These are phyloP conservation scores for Fusarium scirpi DNA, from an alignment of 2,329 filamentous ascomycete genomes.

Conservation along the genomic window DNA sequence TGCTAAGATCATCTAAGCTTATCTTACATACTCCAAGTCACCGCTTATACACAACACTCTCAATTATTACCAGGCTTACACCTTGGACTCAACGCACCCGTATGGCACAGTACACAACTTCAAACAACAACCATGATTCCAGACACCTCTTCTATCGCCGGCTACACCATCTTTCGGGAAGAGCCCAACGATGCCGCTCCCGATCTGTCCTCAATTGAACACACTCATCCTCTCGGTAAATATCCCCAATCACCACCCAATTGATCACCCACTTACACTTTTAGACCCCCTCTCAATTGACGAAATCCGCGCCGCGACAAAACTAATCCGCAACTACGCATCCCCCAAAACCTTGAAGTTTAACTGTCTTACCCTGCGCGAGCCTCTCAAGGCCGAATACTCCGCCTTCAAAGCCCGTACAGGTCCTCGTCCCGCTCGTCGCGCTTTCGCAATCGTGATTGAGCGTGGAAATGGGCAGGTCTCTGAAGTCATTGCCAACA, in stretches of 20 bases:
- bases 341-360: conserved; percentile 53
- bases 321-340: conserved; percentile 59
- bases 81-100: conserved; percentile 26
- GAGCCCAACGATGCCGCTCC: conserved; percentile 55
- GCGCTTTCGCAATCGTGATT: conserved; percentile 63
- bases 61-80: neutral
- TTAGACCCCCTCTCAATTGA: conserved; percentile 64
- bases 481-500: conserved; percentile 65
- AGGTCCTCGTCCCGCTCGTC: conserved; percentile 62
- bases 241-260: neutral
- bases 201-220: conserved; percentile 49
- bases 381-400: conserved; percentile 73
- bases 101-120: conserved; percentile 47
- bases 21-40: too few species aligned
- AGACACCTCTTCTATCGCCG: conserved; percentile 59
- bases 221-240: conserved; percentile 55
- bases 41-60: too few species aligned
- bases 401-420: conserved; percentile 67
- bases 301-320: conserved; percentile 64
- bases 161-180: conserved; percentile 60
- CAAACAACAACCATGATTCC: conserved; percentile 55
- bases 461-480: conserved; percentile 55
- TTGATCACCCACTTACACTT: neutral
- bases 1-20: neutral
- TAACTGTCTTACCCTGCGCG: conserved; percentile 76